phyloP scores from a whole-genome alignment of 345 rosid species.

The Acer saccharum region DNA sequence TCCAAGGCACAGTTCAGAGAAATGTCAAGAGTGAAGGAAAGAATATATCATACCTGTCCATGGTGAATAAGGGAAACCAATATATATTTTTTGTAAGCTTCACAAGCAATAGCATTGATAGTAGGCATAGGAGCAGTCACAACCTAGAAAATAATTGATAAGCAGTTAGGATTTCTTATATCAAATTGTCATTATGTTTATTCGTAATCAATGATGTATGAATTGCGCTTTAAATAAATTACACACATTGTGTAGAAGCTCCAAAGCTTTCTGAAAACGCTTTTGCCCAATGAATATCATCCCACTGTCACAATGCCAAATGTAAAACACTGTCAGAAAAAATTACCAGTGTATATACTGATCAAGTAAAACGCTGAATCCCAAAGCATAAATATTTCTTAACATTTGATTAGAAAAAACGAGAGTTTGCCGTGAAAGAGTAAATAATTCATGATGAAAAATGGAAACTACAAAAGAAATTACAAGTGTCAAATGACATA shows the following conservation, averaged over 20 bases:
- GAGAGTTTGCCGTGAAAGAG: neutral
- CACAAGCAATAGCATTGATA: slow-evolving; percentile 80
- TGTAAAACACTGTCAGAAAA: slow-evolving; percentile 13
- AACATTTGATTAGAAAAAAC: neutral
- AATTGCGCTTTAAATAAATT: slow-evolving; percentile 7
- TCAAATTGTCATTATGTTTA: slow-evolving; percentile 1
- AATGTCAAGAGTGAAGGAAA: slow-evolving; percentile 9
- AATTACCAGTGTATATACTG: neutral
- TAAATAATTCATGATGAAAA: neutral
- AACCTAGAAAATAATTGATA: slow-evolving; percentile 49
- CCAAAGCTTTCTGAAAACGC: slow-evolving; percentile 77
- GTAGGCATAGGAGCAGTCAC: slow-evolving; percentile 91
- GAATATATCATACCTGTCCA: slow-evolving; percentile 62
- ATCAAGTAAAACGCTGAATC: neutral
- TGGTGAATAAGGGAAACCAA: slow-evolving; percentile 79
- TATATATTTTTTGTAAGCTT: slow-evolving; percentile 89
- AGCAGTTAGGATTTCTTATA: slow-evolving; percentile 16
- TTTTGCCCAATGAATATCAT: slow-evolving; percentile 93
- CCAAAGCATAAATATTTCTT: neutral
- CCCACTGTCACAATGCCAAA: slow-evolving; percentile 60
- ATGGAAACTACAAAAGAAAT: neutral
- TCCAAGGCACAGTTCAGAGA: neutral
- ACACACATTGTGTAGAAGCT: slow-evolving; percentile 84
- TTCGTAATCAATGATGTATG: slow-evolving; percentile 12
- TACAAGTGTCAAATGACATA: neutral